These are phyloP conservation scores for Aspergillus intermedius DNA, from an alignment of 2,329 filamentous ascomycete species.

Conservation along the genomic window DNA sequence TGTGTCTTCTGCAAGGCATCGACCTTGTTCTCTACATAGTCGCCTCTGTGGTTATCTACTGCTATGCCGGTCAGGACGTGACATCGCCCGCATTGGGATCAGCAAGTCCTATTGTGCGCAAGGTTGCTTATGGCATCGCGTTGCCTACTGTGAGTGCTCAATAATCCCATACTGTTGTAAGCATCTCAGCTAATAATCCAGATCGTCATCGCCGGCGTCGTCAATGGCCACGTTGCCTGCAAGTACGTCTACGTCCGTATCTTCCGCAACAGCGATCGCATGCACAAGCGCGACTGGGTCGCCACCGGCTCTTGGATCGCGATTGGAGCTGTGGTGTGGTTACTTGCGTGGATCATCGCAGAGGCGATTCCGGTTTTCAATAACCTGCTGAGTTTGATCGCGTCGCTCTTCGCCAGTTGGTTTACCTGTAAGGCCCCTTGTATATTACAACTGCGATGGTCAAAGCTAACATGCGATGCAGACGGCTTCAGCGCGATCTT, in stretches of 20 bases:
- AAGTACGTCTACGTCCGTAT: slow-evolving; percentile 59
- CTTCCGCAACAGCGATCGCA: slow-evolving; percentile 51
- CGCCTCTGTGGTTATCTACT: slow-evolving; percentile 61
- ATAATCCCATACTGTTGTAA: neutral
- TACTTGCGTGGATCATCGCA: slow-evolving; percentile 58
- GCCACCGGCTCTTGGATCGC: slow-evolving; percentile 52
- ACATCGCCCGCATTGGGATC: slow-evolving; percentile 60
- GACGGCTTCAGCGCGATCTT: slow-evolving; percentile 20
- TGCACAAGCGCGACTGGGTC: slow-evolving; percentile 41
- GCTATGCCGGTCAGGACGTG: slow-evolving; percentile 55
- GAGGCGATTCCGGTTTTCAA: slow-evolving; percentile 63
- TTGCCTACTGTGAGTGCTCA: slow-evolving; percentile 47
- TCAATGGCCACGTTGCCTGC: slow-evolving; percentile 58
- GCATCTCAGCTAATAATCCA: slow-evolving; percentile 1
- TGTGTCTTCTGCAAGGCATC: slow-evolving; percentile 52
- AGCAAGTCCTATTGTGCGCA: slow-evolving; percentile 48
- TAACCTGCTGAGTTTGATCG: slow-evolving; percentile 56
- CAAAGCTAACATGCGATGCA: neutral
- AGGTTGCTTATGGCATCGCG: slow-evolving; percentile 60
- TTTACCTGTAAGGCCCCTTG: slow-evolving; percentile 44
- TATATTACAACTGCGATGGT: neutral
- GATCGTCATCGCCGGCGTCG: slow-evolving; percentile 62
- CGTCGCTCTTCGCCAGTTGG: slow-evolving; percentile 57
- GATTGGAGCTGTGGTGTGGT: slow-evolving; percentile 51
- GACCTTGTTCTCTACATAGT: slow-evolving; percentile 57